Percentiles rank a stretch among this genome's conserved stretches.
These are phyloP conservation scores for Pseudopyricularia cyperi DNA, from an alignment of 2,329 filamentous ascomycete genomes.

Conservation along the genomic window DNA sequence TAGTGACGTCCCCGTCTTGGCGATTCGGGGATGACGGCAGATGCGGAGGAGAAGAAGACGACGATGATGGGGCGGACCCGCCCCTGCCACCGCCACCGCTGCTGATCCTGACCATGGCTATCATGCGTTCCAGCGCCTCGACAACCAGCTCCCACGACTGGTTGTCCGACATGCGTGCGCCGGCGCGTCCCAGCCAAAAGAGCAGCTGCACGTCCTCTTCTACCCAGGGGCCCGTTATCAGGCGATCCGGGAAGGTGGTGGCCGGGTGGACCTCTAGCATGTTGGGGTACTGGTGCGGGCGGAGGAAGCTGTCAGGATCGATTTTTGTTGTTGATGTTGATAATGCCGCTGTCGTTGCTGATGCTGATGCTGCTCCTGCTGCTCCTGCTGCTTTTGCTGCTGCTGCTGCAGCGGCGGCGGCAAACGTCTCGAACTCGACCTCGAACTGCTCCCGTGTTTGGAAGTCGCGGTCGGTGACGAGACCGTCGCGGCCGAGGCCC, in stretches of 20 bases:
- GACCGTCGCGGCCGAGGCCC: neutral
- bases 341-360: too few species aligned
- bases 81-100: too few species aligned
- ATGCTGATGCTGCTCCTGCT: too few species aligned
- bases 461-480: neutral
- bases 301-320: too few species aligned
- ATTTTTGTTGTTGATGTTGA: too few species aligned
- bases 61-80: too few species aligned
- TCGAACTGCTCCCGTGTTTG: neutral
- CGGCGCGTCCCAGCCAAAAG: constrained; percentile 16
- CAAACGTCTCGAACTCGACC: neutral
- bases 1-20: too few species aligned
- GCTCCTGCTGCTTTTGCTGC: too few species aligned
- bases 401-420: neutral
- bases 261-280: constrained; percentile 13
- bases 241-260: constrained; percentile 11
- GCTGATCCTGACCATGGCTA: neutral
- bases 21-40: too few species aligned
- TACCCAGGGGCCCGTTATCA: constrained; percentile 13
- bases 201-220: constrained; percentile 10
- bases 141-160: constrained; percentile 14
- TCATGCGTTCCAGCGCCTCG: neutral
- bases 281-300: neutral
- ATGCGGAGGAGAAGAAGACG: too few species aligned
- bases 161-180: constrained; percentile 7